Evolutionary conservation across 2,329 filamentous ascomycete genomes (phyloP), one percentile per base, ranked within the genome.

Genomic region (Escovopsis sp.): DNA sequence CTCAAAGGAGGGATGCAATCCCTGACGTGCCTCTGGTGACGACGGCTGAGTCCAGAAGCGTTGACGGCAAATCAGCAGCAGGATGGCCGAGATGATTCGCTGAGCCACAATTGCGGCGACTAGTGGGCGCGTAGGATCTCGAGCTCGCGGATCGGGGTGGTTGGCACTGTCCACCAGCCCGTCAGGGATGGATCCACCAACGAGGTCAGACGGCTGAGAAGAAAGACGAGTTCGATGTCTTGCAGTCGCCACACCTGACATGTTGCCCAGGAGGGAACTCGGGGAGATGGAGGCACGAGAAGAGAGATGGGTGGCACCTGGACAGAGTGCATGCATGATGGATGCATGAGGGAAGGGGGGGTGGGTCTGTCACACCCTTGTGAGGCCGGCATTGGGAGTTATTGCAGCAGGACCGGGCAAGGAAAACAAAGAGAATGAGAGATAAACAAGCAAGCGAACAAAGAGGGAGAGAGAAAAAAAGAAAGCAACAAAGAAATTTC

Each of bases 141-240:
- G 28, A 32, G 28, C 8, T 32, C 28, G 43, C 43, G 53, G 49
- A 57, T 53, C 54, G 53, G 55, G 56, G 55, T 56, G 56, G 56
- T 53, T 59, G 60, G 57, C 56, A 53, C 58, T 58, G 53, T 55
- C 53, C 59, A 58, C 43, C 52, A 58, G 52, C 57, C 55, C 28
- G 55, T 55, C 53, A 55, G 53, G 28, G 28, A 32, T 32, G 28
- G 53, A 52, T 52, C 56, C 55, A 59, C 57, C 54, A 54, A 51
- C 53, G 50, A 53, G 58, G 60, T 62, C 57, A 58, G 57, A 60
- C 54, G 59, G 52, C 53, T 49, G 51, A 49, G 48, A 49, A 53
- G 52, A 44, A 51, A 53, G 54, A 59, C 59, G 61, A 61, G 68
- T 62, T 66, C 59, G 61, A 67, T 67, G 60, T 59, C 53, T 55